Percentiles rank a stretch among this genome's conserved stretches.
Evolutionary conservation across 2,329 filamentous ascomycete species (phyloP).

Genomic region (Metarhizium brunneum): DNA sequence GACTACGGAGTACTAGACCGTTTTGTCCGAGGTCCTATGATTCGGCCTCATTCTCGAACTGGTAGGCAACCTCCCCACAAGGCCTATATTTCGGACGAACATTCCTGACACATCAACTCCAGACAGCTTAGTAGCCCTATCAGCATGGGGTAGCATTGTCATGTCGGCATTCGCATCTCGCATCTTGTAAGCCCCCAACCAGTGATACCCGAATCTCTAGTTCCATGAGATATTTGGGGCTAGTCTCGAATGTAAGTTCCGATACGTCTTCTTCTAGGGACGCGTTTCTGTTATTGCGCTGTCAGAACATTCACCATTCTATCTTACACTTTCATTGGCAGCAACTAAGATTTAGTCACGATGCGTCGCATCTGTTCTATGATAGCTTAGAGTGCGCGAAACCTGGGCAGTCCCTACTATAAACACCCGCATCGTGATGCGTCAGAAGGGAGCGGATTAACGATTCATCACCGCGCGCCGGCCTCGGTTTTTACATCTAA

Average conservation of each 20-base stretch:
- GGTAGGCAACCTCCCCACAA: neutral
- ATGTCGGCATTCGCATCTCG: neutral
- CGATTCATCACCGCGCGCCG: no score
- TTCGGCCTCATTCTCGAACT: neutral
- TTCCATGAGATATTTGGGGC: neutral
- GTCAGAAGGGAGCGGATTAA: no score
- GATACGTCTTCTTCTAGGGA: neutral
- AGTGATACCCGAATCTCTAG: neutral
- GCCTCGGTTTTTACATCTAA: no score
- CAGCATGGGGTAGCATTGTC: neutral
- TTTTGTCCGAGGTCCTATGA: neutral
- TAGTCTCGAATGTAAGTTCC: neutral
- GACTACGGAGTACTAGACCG: no score
- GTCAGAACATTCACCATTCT: no score
- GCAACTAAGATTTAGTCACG: no score
- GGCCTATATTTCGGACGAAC: neutral
- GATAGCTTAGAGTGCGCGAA: no score
- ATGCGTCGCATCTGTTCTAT: no score
- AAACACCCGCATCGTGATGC: no score
- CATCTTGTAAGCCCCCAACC: neutral
- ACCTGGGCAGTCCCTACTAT: no score
- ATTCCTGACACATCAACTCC: neutral
- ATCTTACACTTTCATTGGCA: no score
- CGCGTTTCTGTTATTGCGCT: neutral
- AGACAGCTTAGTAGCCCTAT: neutral